Evolutionary conservation across 495 filamentous ascomycete species (phyloP).

Genomic region (Aspergillus homomorphus): DNA sequence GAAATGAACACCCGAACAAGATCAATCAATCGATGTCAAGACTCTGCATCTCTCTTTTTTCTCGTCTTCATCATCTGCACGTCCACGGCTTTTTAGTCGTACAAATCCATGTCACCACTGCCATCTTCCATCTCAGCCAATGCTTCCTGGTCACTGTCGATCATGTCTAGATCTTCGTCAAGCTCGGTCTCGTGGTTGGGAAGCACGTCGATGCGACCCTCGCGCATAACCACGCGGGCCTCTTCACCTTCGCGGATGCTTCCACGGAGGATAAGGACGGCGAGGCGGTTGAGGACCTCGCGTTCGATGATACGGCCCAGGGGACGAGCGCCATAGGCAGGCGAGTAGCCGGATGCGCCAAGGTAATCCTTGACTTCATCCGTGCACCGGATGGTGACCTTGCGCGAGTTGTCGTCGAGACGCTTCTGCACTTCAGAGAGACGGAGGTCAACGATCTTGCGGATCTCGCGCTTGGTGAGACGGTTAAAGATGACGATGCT

Average conservation of each 20-base stretch:
- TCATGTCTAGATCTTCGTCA: constrained; percentile 67
- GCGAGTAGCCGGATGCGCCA: constrained; percentile 83
- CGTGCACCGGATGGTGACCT: constrained; percentile 71
- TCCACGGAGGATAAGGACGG: constrained; percentile 83
- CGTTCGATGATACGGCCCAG: constrained; percentile 87
- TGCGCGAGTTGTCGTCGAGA: constrained; percentile 72
- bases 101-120: constrained; percentile 70
- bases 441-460: constrained; percentile 91
- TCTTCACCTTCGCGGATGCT: constrained; percentile 79
- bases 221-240: constrained; percentile 72
- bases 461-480: constrained; percentile 81
- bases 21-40: background rate
- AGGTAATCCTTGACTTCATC: constrained; percentile 87
- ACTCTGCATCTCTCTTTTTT: background rate
- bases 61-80: background rate
- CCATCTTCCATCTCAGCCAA: constrained; percentile 62
- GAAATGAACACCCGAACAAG: background rate
- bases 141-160: constrained; percentile 67
- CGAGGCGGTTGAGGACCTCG: constrained; percentile 90
- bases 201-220: constrained; percentile 73
- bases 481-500: constrained; percentile 98
- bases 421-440: constrained; percentile 88
- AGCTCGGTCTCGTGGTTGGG: constrained; percentile 75
- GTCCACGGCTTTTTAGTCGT: constrained; percentile 47
- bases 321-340: constrained; percentile 89